Conservation (phyloP, 257 asterid species). For the Parsonsia alboflavescens region DNA sequence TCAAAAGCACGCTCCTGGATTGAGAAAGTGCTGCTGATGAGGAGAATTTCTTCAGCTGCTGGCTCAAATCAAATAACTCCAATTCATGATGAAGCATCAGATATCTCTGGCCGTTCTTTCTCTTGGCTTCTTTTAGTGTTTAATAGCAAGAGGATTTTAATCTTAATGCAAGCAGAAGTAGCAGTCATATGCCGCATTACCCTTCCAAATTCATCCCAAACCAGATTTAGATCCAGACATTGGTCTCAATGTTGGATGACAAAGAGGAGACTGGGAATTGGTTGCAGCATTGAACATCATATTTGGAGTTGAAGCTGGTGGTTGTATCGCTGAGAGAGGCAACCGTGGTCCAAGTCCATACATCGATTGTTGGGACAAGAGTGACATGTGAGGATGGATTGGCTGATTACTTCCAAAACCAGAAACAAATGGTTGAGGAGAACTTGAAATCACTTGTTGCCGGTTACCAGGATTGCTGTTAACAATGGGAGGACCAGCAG, state of each 20-base stretch:
- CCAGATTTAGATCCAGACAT: slow-evolving; percentile 70
- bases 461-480: slow-evolving; percentile 48
- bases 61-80: not conserved
- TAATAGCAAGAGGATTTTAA: not conserved
- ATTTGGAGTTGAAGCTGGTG: slow-evolving; percentile 57
- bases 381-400: slow-evolving; percentile 68
- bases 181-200: not conserved
- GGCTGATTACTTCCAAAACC: slow-evolving; percentile 67
- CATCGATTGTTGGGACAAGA: slow-evolving; percentile 66
- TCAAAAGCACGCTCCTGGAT: slow-evolving; percentile 3
- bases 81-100: not conserved
- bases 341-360: slow-evolving; percentile 79
- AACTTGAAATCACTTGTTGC: slow-evolving; percentile 47
- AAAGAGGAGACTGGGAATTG: slow-evolving; percentile 56
- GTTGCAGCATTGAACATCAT: slow-evolving; percentile 45
- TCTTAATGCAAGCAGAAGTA: not conserved
- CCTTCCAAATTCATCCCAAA: slow-evolving; percentile 29
- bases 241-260: slow-evolving; percentile 69
- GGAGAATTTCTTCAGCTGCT: not conserved
- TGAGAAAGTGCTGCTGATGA: not conserved
- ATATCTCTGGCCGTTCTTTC: not conserved
- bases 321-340: slow-evolving; percentile 76
- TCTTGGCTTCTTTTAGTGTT: not conserved
- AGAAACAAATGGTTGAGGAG: slow-evolving; percentile 56
- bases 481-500: slow-evolving; percentile 35